Conservation (phyloP, 257 asterid genomes). For the Coffea eugenioides region DNA sequence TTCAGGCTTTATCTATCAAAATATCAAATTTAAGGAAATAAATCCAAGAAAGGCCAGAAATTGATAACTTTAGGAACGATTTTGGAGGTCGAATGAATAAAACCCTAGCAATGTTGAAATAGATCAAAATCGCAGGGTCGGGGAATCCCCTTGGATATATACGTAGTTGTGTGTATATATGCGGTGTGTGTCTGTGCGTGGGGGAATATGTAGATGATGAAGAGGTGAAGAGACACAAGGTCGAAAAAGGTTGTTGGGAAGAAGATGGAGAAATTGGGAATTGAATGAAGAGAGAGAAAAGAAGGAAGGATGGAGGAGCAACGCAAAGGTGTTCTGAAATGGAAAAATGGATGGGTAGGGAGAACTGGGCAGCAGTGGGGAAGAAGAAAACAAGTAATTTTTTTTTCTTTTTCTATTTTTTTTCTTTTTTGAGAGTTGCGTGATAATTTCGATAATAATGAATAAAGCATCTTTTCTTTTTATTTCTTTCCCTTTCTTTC, state of each 20-base stretch:
- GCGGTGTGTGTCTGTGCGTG: not conserved
- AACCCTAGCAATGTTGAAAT: conserved; percentile 29
- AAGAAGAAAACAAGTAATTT: conserved; percentile 18
- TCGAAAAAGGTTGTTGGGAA: not conserved
- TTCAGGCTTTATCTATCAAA: not conserved
- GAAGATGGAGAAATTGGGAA: conserved; percentile 10
- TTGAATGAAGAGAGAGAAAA: conserved; percentile 19
- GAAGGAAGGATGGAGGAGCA: conserved; percentile 8
- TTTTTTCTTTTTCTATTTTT: not conserved
- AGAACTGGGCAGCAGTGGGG: conserved; percentile 8
- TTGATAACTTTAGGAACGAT: conserved; percentile 1
- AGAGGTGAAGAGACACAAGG: not conserved
- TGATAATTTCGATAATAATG: too few relatives aligned
- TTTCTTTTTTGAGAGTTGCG: too few relatives aligned
- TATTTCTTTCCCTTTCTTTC: too few relatives aligned
- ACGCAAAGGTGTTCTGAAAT: conserved; percentile 12
- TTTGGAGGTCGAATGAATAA: conserved; percentile 11
- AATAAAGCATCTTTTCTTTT: too few relatives aligned
- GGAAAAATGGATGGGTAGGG: conserved; percentile 18
- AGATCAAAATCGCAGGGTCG: conserved; percentile 18
- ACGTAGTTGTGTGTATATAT: not conserved
- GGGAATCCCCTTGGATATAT: not conserved
- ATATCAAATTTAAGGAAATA: not conserved
- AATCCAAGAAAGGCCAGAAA: not conserved
- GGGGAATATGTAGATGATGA: not conserved